Evolutionary conservation across 352 stramenopile species (phyloP).

Genomic region (Albugo laibachii): DNA sequence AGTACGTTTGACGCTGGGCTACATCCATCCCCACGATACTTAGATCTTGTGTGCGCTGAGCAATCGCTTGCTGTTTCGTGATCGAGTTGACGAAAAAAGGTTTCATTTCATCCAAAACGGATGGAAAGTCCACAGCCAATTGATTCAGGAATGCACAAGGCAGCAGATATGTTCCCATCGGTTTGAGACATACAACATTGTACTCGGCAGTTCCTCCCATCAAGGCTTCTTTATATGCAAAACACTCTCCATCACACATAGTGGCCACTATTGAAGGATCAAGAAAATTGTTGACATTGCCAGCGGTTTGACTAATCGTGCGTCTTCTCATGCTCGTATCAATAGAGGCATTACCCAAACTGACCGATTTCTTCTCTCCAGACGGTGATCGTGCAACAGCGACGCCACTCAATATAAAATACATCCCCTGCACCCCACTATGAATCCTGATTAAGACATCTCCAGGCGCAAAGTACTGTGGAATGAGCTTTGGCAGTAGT

Average conservation of each 20-base stretch:
- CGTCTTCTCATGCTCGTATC: neutral
- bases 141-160: constrained; percentile 33
- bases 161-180: constrained; percentile 42
- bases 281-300: neutral
- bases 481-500: constrained; percentile 33
- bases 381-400: constrained; percentile 25
- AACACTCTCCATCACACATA: constrained; percentile 55
- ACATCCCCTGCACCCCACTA: constrained; percentile 50
- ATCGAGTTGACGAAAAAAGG: constrained; percentile 56
- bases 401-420: constrained; percentile 43
- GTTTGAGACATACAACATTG: constrained; percentile 38
- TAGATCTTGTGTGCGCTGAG: constrained; percentile 11
- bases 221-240: constrained; percentile 56
- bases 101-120: constrained; percentile 43
- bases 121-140: constrained; percentile 26
- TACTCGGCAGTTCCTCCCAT: constrained; percentile 32
- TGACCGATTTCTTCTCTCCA: neutral
- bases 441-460: constrained; percentile 55
- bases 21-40: too few species aligned
- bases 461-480: constrained; percentile 43
- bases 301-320: neutral
- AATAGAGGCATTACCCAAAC: constrained; percentile 4
- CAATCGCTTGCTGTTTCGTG: constrained; percentile 47
- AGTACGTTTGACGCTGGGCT: too few species aligned
- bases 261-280: constrained; percentile 14